Evolutionary conservation across 2,329 filamentous ascomycete genomes (phyloP).

Genomic region (Arachnopeziza araneosa): DNA sequence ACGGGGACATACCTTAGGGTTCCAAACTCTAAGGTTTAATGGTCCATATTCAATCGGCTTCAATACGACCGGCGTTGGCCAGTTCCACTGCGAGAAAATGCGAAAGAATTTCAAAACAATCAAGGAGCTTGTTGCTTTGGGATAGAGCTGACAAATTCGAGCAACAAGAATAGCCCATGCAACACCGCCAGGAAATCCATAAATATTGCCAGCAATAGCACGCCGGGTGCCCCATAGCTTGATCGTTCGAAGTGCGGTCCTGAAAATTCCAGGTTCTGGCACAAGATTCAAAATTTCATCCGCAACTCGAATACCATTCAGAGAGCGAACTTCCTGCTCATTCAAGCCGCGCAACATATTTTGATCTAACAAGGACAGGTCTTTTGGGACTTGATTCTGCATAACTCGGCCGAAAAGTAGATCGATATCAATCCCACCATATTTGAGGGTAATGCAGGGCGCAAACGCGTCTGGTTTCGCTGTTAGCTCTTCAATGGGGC

Average conservation of each 20-base stretch:
- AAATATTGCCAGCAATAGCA: slow-evolving; percentile 92
- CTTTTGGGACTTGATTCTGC: slow-evolving; percentile 64
- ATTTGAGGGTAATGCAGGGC: slow-evolving; percentile 95
- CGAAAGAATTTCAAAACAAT: slow-evolving; percentile 93
- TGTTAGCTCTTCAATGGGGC: slow-evolving; percentile 78
- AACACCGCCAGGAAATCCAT: slow-evolving; percentile 93
- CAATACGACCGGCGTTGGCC: slow-evolving; percentile 88
- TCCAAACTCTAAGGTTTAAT: slow-evolving; percentile 84
- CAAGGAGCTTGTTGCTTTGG: slow-evolving; percentile 81
- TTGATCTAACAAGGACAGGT: slow-evolving; percentile 75
- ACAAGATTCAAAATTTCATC: slow-evolving; percentile 87
- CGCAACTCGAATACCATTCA: slow-evolving; percentile 92
- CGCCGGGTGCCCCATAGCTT: slow-evolving; percentile 94
- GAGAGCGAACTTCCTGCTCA: slow-evolving; percentile 77
- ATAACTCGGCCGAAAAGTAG: slow-evolving; percentile 78
- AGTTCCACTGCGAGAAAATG: slow-evolving; percentile 85
- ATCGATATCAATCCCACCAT: slow-evolving; percentile 88
- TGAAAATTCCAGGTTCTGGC: slow-evolving; percentile 84
- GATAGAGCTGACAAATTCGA: slow-evolving; percentile 91
- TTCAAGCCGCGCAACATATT: slow-evolving; percentile 79
- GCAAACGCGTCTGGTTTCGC: slow-evolving; percentile 88
- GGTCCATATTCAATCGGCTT: slow-evolving; percentile 75
- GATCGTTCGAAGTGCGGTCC: slow-evolving; percentile 81
- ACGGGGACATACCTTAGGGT: slow-evolving; percentile 63
- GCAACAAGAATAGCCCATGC: slow-evolving; percentile 98